Evolutionary conservation across 2,329 filamentous ascomycete genomes (phyloP).

Genomic region (Diplodia intermedia): DNA sequence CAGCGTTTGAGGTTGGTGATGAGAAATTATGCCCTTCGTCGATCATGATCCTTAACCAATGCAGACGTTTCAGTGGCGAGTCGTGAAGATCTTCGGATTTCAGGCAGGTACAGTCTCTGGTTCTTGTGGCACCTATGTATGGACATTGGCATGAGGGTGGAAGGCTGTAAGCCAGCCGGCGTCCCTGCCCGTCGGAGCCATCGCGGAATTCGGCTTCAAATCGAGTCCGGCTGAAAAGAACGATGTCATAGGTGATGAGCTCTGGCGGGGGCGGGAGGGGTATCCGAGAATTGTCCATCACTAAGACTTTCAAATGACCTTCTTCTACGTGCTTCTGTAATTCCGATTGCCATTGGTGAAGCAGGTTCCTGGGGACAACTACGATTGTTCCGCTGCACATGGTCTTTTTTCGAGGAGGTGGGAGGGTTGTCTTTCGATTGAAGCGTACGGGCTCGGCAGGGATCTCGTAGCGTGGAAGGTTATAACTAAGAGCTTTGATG

Average conservation of each 20-base stretch:
- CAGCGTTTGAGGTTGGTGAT: slow-evolving; percentile 66
- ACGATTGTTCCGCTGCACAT: slow-evolving; percentile 76
- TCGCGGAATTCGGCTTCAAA: slow-evolving; percentile 73
- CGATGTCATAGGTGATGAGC: slow-evolving; percentile 73
- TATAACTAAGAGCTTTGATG: slow-evolving; percentile 43
- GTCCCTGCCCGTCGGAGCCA: slow-evolving; percentile 55
- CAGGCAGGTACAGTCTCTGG: slow-evolving; percentile 55
- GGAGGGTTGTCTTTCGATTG: slow-evolving; percentile 51
- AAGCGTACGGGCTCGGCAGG: slow-evolving; percentile 49
- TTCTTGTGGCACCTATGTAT: slow-evolving; percentile 54
- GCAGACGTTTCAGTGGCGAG: slow-evolving; percentile 72
- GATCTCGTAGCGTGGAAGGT: slow-evolving; percentile 51
- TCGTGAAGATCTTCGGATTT: slow-evolving; percentile 54
- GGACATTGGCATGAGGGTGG: slow-evolving; percentile 45
- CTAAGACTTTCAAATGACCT: slow-evolving; percentile 67
- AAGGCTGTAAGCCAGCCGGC: slow-evolving; percentile 39
- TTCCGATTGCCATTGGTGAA: slow-evolving; percentile 84
- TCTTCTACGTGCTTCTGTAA: slow-evolving; percentile 75
- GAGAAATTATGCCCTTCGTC: slow-evolving; percentile 91
- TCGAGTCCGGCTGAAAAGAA: slow-evolving; percentile 76
- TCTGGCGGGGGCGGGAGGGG: slow-evolving; percentile 64
- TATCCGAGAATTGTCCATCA: slow-evolving; percentile 62
- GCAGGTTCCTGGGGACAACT: slow-evolving; percentile 81
- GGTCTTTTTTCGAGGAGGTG: slow-evolving; percentile 60
- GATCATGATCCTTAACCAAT: slow-evolving; percentile 87